Percentiles rank a stretch among this genome's conserved stretches.
Conservation (phyloP, 306 rosid genomes). For the Psophocarpus tetragonolobus region DNA sequence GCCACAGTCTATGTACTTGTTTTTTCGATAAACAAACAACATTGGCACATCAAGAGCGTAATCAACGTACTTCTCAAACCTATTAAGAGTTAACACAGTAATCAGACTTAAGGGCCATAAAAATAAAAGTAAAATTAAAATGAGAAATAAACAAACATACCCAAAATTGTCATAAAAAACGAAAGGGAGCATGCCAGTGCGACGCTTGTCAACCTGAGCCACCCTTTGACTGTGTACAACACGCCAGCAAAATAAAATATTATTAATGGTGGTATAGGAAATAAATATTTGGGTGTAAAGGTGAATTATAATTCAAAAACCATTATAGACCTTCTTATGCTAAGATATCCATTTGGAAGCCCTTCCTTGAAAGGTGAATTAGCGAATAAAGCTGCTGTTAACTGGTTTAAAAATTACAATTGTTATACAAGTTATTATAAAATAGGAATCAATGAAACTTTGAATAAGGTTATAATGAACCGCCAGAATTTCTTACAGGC, state of each 20-base stretch:
- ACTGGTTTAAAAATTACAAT: conserved; percentile 47
- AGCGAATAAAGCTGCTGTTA: conserved; percentile 58
- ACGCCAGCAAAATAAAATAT: neutral
- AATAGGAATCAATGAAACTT: neutral
- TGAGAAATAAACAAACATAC: conserved; percentile 35
- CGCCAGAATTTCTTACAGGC: conserved; percentile 58
- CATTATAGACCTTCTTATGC: conserved; percentile 37
- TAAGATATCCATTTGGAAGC: conserved; percentile 62
- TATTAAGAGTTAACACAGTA: conserved; percentile 19
- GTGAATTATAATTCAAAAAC: neutral
- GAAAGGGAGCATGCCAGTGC: conserved; percentile 86
- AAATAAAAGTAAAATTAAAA: neutral
- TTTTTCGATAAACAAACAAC: conserved; percentile 67
- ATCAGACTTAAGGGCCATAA: neutral
- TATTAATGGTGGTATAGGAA: neutral
- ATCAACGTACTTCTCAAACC: conserved; percentile 86
- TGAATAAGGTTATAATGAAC: conserved; percentile 2
- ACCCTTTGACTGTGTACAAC: neutral
- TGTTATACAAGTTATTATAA: neutral
- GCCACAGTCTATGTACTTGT: conserved; percentile 70
- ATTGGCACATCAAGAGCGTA: conserved; percentile 93
- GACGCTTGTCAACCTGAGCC: conserved; percentile 32
- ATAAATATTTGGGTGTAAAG: neutral
- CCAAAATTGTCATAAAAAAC: conserved; percentile 79
- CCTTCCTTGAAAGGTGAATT: conserved; percentile 42